Evolutionary conservation across 192 early-diverging fungal genomes (phyloP).

Genomic region (Linnemannia hyalina): DNA sequence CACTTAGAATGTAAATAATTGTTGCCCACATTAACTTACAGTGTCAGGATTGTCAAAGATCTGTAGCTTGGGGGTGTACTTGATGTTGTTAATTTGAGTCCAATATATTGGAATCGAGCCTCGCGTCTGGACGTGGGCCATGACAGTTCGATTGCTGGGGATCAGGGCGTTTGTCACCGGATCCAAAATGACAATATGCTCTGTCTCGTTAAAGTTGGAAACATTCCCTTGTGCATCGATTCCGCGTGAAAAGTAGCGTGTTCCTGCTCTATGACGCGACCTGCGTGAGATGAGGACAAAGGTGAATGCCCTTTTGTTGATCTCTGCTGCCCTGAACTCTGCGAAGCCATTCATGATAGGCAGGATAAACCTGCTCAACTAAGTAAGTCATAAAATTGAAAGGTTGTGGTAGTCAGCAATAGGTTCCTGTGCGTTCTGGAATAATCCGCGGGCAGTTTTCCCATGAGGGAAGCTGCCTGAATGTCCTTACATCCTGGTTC

Average conservation of each 20-base stretch:
- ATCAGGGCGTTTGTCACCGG: slow-evolving; percentile 9
- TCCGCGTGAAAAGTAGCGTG: slow-evolving; percentile 94
- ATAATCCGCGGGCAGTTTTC: background rate
- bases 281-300: slow-evolving; percentile 88
- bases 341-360: slow-evolving; percentile 94
- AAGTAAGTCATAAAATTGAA: background rate
- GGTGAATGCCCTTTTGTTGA: slow-evolving; percentile 76
- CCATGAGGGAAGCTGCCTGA: background rate
- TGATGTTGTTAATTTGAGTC: slow-evolving; percentile 92
- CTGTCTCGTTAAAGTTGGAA: slow-evolving; percentile 97
- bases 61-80: slow-evolving; percentile 90
- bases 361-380: slow-evolving; percentile 87
- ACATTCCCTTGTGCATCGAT: slow-evolving; percentile 93
- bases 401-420: background rate
- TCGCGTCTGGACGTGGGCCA: slow-evolving; percentile 92
- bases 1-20: no score
- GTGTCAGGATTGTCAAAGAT: slow-evolving; percentile 75
- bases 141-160: slow-evolving; percentile 52
- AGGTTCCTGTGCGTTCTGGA: background rate
- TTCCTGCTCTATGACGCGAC: slow-evolving; percentile 81
- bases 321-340: slow-evolving; percentile 62
- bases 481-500: slow-evolving; percentile 58
- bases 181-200: slow-evolving; percentile 85
- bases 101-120: slow-evolving; percentile 97
- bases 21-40: slow-evolving; percentile 58